Evolutionary conservation across 176 grass and related monocot species (phyloP).

Genomic region (Puccinellia tenuiflora): DNA sequence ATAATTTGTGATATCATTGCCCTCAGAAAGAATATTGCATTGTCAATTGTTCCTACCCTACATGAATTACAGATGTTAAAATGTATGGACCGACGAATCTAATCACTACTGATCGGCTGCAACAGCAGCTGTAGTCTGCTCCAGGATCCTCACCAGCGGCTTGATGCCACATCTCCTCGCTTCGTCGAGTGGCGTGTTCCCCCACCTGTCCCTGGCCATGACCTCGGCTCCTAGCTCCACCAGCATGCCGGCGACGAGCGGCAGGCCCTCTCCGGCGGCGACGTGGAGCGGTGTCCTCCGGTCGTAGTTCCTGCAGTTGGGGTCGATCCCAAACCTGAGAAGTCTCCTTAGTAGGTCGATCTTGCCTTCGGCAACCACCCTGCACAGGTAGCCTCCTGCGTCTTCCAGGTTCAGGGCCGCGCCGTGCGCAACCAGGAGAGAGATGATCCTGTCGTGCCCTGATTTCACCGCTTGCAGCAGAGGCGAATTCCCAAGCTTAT

Average conservation of each 20-base stretch:
- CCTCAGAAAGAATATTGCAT: neutral
- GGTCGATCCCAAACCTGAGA: conserved; percentile 59
- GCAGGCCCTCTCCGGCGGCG: conserved; percentile 68
- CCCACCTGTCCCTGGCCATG: conserved; percentile 65
- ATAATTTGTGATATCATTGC: neutral
- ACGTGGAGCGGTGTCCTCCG: conserved; percentile 69
- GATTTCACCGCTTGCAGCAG: conserved; percentile 64
- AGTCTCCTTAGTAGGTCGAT: conserved; percentile 52
- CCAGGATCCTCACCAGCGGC: conserved; percentile 56
- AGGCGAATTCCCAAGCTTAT: conserved; percentile 78
- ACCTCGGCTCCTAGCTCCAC: conserved; percentile 64
- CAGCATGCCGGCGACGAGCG: conserved; percentile 51
- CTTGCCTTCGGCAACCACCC: conserved; percentile 51
- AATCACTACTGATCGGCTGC: conserved; percentile 7
- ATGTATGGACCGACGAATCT: neutral
- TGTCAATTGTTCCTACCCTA: neutral
- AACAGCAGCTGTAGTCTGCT: conserved; percentile 33
- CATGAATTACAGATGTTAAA: neutral
- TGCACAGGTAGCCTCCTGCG: conserved; percentile 62
- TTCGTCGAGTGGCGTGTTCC: conserved; percentile 82
- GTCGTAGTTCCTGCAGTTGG: conserved; percentile 84
- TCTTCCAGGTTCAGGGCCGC: conserved; percentile 66
- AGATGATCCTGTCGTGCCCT: conserved; percentile 65
- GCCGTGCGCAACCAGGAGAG: conserved; percentile 50
- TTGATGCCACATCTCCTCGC: conserved; percentile 57